Base-by-base conservation (phyloP, 2,329 filamentous ascomycete species). In the Ascomycota sp. region DNA sequence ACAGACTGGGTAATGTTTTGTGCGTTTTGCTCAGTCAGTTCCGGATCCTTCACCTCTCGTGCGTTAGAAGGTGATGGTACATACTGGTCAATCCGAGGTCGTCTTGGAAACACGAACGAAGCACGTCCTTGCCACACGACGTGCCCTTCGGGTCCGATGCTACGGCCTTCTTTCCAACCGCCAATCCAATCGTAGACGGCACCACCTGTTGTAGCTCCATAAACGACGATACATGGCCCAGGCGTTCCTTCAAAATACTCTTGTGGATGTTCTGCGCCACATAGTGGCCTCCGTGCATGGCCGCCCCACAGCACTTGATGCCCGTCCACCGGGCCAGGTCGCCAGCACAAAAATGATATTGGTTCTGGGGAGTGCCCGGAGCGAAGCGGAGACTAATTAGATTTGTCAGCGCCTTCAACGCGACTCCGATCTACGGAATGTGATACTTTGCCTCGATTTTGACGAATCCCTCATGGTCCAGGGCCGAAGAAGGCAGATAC, bases 251-350 rank as follows among this genome's bases (percentile, higher is more conserved):
- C 31, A 68, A 49, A 47, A 78, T 69, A 21, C 61, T 55, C 52
- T 76, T 66, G 53, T 78, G 66, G 35, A 77, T 64, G 47, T 84
- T 84, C 35, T 63, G 53, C 6, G 70, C 76, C 3, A 67, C 66
- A 39, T 65, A 61, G 44, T 72, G 67, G 28, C 77, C 79, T 59
- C 74, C 72, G 46, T 77, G 68, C 65, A 84, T 79, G 27, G 79
- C 79, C 11, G 62, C 68, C 21, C 79, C 78, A 44, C 74, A 80
- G 31, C 79, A 73, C 58, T 82, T 84, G 56, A 86, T 82, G 30
- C 77, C 78, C 0, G 73, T 66, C 78, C 79, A 84, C 32, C 59
- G 56, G 26, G 65, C 66, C 11, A 78, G 57, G 47, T 86, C 79
- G 11, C 79, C 79, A 21, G 69, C 61, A 9, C 72, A 76, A 44